These are phyloP conservation scores for Senecio squalidus DNA, from an alignment of 140 eudicot genomes.

Conservation along the genomic window DNA sequence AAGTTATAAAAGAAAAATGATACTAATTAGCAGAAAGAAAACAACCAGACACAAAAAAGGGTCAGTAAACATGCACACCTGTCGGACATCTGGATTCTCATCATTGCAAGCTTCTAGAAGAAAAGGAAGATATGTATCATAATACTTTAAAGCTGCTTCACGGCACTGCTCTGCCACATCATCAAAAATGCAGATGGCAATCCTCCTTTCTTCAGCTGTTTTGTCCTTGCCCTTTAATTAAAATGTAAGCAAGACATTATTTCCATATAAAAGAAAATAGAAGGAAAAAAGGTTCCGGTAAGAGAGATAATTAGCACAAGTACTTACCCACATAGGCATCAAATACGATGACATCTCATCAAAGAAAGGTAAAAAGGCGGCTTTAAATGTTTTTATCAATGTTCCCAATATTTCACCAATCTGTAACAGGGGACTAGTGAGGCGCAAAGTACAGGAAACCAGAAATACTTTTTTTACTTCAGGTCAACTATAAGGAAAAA, in stretches of 20 bases:
- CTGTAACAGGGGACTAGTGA: slow-evolving; percentile 29
- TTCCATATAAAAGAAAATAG: background rate
- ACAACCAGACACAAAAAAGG: background rate
- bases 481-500: background rate
- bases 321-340: slow-evolving; percentile 99
- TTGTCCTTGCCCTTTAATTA: slow-evolving; percentile 86
- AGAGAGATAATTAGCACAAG: background rate
- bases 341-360: slow-evolving; percentile 89
- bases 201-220: slow-evolving; percentile 96
- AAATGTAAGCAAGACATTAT: background rate
- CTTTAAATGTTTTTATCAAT: slow-evolving; percentile 91
- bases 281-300: background rate
- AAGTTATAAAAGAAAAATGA: background rate
- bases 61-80: slow-evolving; percentile 42
- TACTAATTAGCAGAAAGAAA: slow-evolving; percentile 13
- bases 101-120: slow-evolving; percentile 97
- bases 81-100: slow-evolving; percentile 88
- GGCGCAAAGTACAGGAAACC: background rate
- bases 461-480: background rate
- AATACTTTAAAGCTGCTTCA: slow-evolving; percentile 93
- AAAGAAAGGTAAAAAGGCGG: slow-evolving; percentile 88
- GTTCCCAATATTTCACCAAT: slow-evolving; percentile 95
- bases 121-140: slow-evolving; percentile 91
- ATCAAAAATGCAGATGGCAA: slow-evolving; percentile 95
- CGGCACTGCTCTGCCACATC: slow-evolving; percentile 99